phyloP scores from a whole-genome alignment of 1,284 basidiomycete genomes.

The Ustilago shanxiensis region DNA sequence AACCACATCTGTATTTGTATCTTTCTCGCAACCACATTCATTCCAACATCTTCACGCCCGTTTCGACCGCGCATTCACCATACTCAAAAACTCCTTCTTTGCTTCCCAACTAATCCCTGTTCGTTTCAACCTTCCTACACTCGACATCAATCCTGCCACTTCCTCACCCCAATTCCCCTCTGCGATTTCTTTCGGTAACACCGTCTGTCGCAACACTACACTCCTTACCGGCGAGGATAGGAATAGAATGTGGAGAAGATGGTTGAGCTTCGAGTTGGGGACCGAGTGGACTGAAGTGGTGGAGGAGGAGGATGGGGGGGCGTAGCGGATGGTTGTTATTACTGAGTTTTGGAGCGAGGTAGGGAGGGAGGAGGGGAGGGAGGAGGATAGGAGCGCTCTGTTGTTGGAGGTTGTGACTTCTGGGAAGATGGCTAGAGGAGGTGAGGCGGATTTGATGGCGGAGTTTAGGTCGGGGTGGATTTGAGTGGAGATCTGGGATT shows the following conservation, averaged over 20 bases:
- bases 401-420: constrained; percentile 56
- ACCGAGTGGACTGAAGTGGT: constrained; percentile 25
- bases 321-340: constrained; percentile 30
- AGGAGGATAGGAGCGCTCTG: constrained; percentile 35
- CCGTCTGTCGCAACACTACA: constrained; percentile 4
- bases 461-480: constrained; percentile 20
- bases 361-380: too few relatives aligned
- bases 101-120: constrained; percentile 25
- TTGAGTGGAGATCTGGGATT: not conserved
- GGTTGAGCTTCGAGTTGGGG: not conserved
- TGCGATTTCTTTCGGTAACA: not conserved
- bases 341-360: constrained; percentile 2
- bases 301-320: constrained; percentile 11
- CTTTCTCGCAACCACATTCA: not conserved
- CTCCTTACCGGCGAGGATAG: constrained; percentile 3
- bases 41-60: not conserved
- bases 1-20: constrained; percentile 14
- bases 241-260: constrained; percentile 11
- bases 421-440: constrained; percentile 53
- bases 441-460: constrained; percentile 9
- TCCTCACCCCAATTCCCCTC: not conserved
- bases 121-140: constrained; percentile 22
- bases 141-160: not conserved
- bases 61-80: constrained; percentile 10
- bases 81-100: constrained; percentile 24